phyloP scores from a whole-genome alignment of 768 basidiomycete species.

The Harrya chromipes region DNA sequence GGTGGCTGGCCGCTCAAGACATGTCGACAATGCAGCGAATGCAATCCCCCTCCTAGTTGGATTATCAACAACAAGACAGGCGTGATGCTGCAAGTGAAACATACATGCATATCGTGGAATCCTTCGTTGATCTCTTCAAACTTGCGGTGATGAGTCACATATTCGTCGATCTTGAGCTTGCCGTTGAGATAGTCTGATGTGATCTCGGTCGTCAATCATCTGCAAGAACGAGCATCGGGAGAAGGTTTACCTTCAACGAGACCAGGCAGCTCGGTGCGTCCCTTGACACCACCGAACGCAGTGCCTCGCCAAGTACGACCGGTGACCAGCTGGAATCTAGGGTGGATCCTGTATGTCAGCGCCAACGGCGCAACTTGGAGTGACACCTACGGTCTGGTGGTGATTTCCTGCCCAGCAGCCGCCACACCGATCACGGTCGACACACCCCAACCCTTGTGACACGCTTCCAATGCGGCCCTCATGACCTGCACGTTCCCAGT shows the following conservation, averaged over 20 bases:
- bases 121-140: constrained; percentile 79
- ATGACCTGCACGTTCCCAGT: constrained; percentile 96
- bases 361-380: background rate
- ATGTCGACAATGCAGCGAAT: constrained; percentile 96
- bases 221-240: background rate
- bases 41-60: constrained; percentile 63
- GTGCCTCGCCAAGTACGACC: constrained; percentile 92
- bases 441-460: constrained; percentile 99
- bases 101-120: constrained; percentile 95
- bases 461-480: constrained; percentile 95
- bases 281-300: constrained; percentile 98
- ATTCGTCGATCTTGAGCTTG: constrained; percentile 89
- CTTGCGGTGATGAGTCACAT: constrained; percentile 83
- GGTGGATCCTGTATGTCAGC: background rate
- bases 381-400: constrained; percentile 72
- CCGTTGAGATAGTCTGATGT: constrained; percentile 73
- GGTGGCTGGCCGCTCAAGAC: constrained; percentile 37
- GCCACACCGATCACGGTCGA: constrained; percentile 96
- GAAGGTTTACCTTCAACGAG: constrained; percentile 73
- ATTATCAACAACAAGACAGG: constrained; percentile 2
- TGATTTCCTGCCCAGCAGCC: constrained; percentile 93
- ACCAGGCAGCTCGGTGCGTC: constrained; percentile 91
- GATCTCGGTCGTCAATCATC: background rate
- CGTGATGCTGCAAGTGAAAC: constrained; percentile 30
- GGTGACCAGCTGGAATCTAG: constrained; percentile 66